Percentiles rank a stretch among this genome's conserved stretches.
Conservation (phyloP, 164 flowering plant species). For the Cinnamomum chago region DNA sequence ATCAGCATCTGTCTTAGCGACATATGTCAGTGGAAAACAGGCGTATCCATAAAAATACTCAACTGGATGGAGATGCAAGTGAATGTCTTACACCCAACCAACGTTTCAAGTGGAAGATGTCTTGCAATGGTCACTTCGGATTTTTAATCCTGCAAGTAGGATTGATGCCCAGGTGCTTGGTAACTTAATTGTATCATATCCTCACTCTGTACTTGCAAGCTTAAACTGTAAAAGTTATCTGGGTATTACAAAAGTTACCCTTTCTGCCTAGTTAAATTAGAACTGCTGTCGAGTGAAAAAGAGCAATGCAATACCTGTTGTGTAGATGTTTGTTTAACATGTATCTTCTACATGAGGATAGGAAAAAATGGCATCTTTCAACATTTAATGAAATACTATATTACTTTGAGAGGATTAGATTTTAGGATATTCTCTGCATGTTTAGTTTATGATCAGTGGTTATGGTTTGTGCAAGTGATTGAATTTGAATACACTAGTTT, state of each 20-base stretch:
- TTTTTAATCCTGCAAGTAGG: not conserved
- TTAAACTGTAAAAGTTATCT: not conserved
- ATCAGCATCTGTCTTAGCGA: conserved; percentile 62
- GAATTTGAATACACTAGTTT: too few species aligned
- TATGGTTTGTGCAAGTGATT: too few species aligned
- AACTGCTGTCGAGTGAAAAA: not conserved
- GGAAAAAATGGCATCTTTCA: too few species aligned
- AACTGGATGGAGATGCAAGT: not conserved
- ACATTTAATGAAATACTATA: too few species aligned
- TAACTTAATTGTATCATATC: not conserved
- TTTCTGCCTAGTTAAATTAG: not conserved
- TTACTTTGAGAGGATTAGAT: too few species aligned
- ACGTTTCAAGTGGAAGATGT: not conserved
- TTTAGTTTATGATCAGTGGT: too few species aligned
- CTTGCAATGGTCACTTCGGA: not conserved
- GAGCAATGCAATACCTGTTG: not conserved
- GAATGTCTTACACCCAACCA: too few species aligned
- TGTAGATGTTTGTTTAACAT: too few species aligned
- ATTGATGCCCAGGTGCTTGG: not conserved
- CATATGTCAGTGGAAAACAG: conserved; percentile 64
- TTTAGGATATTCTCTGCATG: too few species aligned
- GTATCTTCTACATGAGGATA: too few species aligned
- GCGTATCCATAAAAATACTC: conserved; percentile 43
- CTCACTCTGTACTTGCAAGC: not conserved
- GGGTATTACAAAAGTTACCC: not conserved